Base-by-base conservation (phyloP, 2,329 filamentous ascomycete genomes). In the Colletotrichum spaethianum region DNA sequence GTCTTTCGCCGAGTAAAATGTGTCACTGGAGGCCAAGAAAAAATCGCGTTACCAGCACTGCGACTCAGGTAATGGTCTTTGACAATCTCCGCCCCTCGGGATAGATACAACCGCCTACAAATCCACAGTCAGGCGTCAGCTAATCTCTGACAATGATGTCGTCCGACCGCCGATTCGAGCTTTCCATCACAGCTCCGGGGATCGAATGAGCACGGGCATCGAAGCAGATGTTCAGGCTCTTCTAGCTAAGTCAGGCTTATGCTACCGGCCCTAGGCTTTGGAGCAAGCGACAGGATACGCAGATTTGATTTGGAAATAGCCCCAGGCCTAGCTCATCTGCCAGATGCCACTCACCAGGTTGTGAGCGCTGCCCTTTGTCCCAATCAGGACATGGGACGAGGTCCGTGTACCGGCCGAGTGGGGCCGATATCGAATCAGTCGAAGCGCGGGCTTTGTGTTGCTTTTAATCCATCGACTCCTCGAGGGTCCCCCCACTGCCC, bases 151-250 rank as follows among this genome's bases (percentile, higher is more conserved):
- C 26, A 20, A 31, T 42, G 40, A 36, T 40, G 26, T 18, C 12
- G 65, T 64, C 65, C 55, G 70, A 69, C 53, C 65, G 65, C 65
- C 70, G 70, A 72, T 72, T 38, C 55, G 53, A 55, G 53, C 66
- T 48, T 69, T 63, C n/a, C 52, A 42, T 69, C 65, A 44, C 52
- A 60, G 57, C 42, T 60, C 57, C 26, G 59, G 26, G 26, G 70
- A 72, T 72, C 70, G 70, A 69, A 36, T 33, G 16, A 63, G 55
- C 62, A 67, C 38, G 62, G 63, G 46, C 63, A 59, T 38, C 28
- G 14, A 53, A 38, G 33, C 36, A 23, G 52, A 23, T 38, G n/a
- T 23, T 60, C 44, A 38, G 53, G 44, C 62, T 70, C 61, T 36
- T 53, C 6, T 56, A 26, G 60, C 36, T 62, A 4, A 31, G 12